Evolutionary conservation across 176 grass and related monocot genomes (phyloP).

Genomic region (Eleusine coracana): DNA sequence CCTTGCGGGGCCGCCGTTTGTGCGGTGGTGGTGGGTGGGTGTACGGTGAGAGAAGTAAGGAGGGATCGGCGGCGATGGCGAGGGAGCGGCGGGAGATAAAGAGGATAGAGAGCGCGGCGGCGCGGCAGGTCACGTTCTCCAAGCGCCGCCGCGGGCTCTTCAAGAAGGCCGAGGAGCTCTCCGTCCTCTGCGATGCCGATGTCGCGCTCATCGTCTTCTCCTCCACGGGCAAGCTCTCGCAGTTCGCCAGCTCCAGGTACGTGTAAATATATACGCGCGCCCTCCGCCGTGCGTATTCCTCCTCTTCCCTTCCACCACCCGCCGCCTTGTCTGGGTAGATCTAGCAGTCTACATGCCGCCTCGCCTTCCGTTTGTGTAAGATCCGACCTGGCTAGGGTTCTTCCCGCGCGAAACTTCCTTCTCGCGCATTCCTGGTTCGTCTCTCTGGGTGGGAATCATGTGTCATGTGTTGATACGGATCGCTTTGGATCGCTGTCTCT

Average conservation of each 20-base stretch:
- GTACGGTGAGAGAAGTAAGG: neutral
- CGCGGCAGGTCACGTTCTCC: constrained; percentile 95
- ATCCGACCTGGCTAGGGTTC: constrained; percentile 42
- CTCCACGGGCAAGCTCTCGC: constrained; percentile 82
- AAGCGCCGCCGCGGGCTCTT: constrained; percentile 91
- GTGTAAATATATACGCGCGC: neutral
- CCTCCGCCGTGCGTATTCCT: neutral
- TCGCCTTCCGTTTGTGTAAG: neutral
- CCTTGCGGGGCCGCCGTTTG: neutral
- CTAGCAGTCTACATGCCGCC: constrained; percentile 13
- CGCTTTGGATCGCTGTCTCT: neutral
- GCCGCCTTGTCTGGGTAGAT: constrained; percentile 27
- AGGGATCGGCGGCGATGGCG: constrained; percentile 53
- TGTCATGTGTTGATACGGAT: neutral
- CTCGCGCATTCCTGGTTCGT: neutral
- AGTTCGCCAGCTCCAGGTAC: constrained; percentile 88
- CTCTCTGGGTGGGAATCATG: neutral
- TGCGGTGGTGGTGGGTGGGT: neutral
- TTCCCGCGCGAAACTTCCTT: neutral
- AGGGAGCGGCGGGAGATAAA: constrained; percentile 83
- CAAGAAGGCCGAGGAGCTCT: constrained; percentile 97
- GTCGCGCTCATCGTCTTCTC: constrained; percentile 96
- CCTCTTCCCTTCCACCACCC: neutral
- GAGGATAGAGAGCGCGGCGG: constrained; percentile 84
- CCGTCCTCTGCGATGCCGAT: constrained; percentile 86